Base-by-base conservation (phyloP, 768 basidiomycete genomes). In the Filobasidium floriforme region DNA sequence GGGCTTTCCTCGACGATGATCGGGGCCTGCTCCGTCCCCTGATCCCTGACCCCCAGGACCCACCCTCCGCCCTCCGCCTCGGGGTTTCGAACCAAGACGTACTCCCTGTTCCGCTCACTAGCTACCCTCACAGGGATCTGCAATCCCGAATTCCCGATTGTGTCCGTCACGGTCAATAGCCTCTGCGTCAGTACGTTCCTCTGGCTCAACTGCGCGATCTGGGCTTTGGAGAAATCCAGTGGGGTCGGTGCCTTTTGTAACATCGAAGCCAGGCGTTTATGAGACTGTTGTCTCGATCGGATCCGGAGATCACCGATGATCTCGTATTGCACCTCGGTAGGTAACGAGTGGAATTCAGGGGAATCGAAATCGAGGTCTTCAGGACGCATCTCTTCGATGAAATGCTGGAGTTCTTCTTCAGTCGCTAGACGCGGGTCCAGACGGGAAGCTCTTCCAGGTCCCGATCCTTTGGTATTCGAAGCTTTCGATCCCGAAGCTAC, bases 261-360 rank as follows among this genome's bases (percentile, higher is more conserved):
- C 96, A 99, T 99, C 64, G 87, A 87, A 73, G 96, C 89, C 54
- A 98, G 80, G 3, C 96, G 89, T 40, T 86, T 86, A 80, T 93
- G 88, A 10, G 91, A 94, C 14, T 90, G 93, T 79, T 97, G 93
- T 2, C 96, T 85, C 0, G 93, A 97, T 78, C 92, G 92, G 65
- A 96, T 82, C 2, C 96, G 86, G 59, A 98, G 82, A 80, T 99
- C 96, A 62, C 94, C 93, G 41, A 98, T 87, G 70, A 99, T 94
- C 80, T 99, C 96, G 79, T 98, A 99, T 72, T 99, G 92, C 24
- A 96, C 86, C 77, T 98, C 93, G 0, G 91, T 94, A 1, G 96
- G 93, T 1, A 98, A 84, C 68, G 90, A 89, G 26, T 87, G 85
- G 76, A 99, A 99, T 22, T 87, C 90, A 5, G 90, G 84, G 1